Conservation (phyloP, 805 yeast species). For the Starmerella floris region DNA sequence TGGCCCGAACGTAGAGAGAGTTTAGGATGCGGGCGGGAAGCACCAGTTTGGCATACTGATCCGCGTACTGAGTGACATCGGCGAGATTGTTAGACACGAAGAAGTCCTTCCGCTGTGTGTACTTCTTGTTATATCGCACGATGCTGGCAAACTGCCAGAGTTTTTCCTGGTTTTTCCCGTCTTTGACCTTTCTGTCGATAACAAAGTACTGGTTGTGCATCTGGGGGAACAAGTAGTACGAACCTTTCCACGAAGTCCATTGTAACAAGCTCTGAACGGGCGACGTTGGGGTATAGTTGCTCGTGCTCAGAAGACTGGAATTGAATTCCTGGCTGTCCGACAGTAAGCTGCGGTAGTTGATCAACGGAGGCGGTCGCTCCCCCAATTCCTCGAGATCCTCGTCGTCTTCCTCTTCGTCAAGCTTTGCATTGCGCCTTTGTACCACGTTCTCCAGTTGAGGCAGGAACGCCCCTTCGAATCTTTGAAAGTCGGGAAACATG, state of each 20-base stretch:
- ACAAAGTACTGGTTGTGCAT: background rate
- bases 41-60: background rate
- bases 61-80: slow-evolving; percentile 8
- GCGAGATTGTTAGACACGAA: slow-evolving; percentile 1
- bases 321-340: slow-evolving; percentile 4
- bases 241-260: slow-evolving; percentile 9
- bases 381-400: background rate
- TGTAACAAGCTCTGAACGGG: slow-evolving; percentile 13
- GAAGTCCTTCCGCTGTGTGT: slow-evolving; percentile 1
- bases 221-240: slow-evolving; percentile 13
- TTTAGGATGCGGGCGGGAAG: background rate
- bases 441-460: slow-evolving; percentile 9
- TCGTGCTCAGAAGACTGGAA: background rate
- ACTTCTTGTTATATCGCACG: background rate
- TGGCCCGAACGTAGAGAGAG: background rate
- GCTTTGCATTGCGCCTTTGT: background rate
- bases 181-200: background rate
- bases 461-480: slow-evolving; percentile 3
- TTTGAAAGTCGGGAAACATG: slow-evolving; percentile 8
- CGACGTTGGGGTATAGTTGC: slow-evolving; percentile 6
- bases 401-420: background rate
- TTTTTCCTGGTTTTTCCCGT: background rate
- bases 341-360: slow-evolving; percentile 5
- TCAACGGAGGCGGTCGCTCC: background rate
- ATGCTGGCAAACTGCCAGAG: slow-evolving; percentile 2